Base-by-base conservation (phyloP, 2,329 filamentous ascomycete genomes). In the Penicillium crustosum region DNA sequence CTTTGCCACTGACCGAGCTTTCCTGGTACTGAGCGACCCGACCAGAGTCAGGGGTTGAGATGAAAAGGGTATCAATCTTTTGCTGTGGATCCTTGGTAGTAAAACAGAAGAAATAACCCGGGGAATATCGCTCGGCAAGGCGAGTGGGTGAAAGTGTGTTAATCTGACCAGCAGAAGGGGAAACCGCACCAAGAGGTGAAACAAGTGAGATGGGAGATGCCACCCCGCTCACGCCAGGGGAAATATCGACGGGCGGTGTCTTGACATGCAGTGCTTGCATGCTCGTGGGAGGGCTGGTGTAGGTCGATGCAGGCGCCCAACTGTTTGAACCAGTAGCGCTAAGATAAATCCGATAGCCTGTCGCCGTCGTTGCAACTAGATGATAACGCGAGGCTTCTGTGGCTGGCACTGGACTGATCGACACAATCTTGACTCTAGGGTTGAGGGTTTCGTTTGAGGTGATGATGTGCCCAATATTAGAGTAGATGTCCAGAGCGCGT, bases 201-300 rank as follows among this genome's bases (percentile, higher is more conserved):
- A 60, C 64, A 48, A 71, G 43, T 58, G 63, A 57, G 51, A 60
- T 63, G 64, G 50, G 27, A 27, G 50, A 45, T 53, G 39, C 39
- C 50, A 53, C 29, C 17, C 50, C 53, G 31, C 49, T 56, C 38
- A 43, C 53, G n/a, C 53, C 53, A 48, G 71, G 45, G 58, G 64
- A 58, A 49, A 61, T 63, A 65, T 74, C 61, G 64, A 75, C 58
- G 75, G 94, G 94, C 1, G 95, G 94, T 58, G 96, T 96, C 71
- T 94, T 95, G 75, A 99, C 91, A 70, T 96, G 94, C 66, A 95
- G 89, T n/a, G 97, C 87, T 74, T 97, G 93, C 91, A 99, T 97
- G 75, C 91, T 97, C 66, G 90, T 93, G 0, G 94, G 93, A 0
- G 90, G 87, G 57, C 82, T 87, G 8, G 84, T 82, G 21, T 84